phyloP scores from a whole-genome alignment of 2,329 filamentous ascomycete genomes.

The Sordariomycetes sp. region DNA sequence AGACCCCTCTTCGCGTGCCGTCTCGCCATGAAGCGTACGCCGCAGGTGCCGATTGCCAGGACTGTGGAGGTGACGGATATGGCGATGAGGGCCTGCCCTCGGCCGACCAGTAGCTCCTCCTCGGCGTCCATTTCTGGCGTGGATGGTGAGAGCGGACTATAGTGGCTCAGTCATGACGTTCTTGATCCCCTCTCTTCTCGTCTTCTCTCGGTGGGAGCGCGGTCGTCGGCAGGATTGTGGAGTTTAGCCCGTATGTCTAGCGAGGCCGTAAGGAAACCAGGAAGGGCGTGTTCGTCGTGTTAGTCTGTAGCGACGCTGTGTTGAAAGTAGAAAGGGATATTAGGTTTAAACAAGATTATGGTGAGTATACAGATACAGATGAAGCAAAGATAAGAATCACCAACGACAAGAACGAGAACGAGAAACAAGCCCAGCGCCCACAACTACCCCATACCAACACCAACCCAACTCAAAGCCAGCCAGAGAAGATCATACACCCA shows the following conservation, averaged over 20 bases:
- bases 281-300: too few relatives aligned
- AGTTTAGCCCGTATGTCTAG: neutral
- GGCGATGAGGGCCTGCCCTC: conserved; percentile 24
- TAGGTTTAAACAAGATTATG: too few relatives aligned
- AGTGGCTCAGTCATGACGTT: neutral
- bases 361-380: too few relatives aligned
- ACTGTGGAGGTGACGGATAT: conserved; percentile 20
- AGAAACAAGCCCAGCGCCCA: too few relatives aligned
- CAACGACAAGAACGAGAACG: too few relatives aligned
- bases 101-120: conserved; percentile 2
- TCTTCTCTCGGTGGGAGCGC: neutral
- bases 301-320: too few relatives aligned
- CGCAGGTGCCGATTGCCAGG: conserved; percentile 20
- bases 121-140: neutral
- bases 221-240: neutral
- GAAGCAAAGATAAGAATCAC: too few relatives aligned
- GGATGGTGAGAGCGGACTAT: neutral
- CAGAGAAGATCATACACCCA: neutral
- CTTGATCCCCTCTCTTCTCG: neutral
- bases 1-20: conserved; percentile 14
- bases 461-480: neutral
- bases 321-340: too few relatives aligned
- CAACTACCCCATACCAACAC: neutral
- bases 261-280: too few relatives aligned
- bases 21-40: conserved; percentile 19